Conservation (phyloP, 2,329 filamentous ascomycete species). For the Paecilomyces sp. region DNA sequence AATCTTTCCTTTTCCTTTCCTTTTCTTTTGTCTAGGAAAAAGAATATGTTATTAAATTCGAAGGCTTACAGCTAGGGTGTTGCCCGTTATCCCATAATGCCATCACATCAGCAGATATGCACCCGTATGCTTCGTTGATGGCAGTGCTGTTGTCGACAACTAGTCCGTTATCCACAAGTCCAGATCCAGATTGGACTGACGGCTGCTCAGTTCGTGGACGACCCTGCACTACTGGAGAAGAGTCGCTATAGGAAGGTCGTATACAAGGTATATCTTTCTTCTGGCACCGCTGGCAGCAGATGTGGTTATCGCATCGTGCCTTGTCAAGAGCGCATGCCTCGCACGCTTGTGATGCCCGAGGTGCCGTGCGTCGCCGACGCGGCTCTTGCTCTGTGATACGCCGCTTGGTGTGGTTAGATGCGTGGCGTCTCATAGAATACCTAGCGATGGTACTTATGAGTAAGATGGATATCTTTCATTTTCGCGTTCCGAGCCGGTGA, state of each 20-base stretch:
- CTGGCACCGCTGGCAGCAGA: neutral
- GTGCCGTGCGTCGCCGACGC: neutral
- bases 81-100: too few relatives aligned
- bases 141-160: neutral
- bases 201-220: neutral
- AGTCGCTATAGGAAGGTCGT: neutral
- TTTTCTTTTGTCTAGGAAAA: too few relatives aligned
- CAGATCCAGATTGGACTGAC: neutral
- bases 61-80: too few relatives aligned
- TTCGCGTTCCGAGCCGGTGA: too few relatives aligned
- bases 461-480: too few relatives aligned
- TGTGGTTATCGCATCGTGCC: neutral
- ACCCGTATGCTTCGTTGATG: too few relatives aligned
- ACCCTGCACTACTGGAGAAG: neutral
- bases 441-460: neutral
- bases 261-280: neutral
- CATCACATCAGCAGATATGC: too few relatives aligned
- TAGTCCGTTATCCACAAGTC: neutral
- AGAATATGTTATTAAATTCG: too few relatives aligned
- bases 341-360: neutral
- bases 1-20: too few relatives aligned
- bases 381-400: neutral
- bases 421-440: neutral
- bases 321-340: neutral
- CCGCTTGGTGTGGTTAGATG: neutral